Percentiles rank a stretch among this genome's conserved stretches.
These are phyloP conservation scores for Sechiopsis laciniata DNA, from an alignment of 306 rosid genomes.

Conservation along the genomic window DNA sequence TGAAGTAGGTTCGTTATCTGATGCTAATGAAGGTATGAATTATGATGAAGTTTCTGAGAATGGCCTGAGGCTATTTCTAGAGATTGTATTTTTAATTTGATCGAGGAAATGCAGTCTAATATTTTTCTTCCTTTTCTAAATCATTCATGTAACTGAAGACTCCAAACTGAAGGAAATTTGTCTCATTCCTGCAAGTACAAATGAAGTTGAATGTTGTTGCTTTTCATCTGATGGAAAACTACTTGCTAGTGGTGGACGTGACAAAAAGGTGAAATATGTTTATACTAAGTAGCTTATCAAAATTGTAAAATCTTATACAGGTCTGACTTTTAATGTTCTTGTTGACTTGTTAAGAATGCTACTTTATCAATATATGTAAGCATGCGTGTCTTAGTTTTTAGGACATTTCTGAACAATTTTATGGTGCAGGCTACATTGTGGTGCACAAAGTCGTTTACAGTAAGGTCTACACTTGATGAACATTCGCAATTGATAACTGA, in stretches of 20 bases:
- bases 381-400: background rate
- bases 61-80: background rate
- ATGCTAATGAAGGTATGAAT: conserved; percentile 45
- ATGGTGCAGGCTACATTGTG: conserved; percentile 64
- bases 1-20: conserved; percentile 34
- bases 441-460: conserved; percentile 52
- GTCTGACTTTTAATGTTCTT: background rate
- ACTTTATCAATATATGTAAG: background rate
- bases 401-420: conserved; percentile 21
- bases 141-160: conserved; percentile 34
- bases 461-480: conserved; percentile 59
- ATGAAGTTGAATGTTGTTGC: conserved; percentile 67
- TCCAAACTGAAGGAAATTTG: conserved; percentile 40
- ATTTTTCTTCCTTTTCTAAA: conserved; percentile 17
- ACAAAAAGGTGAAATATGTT: conserved; percentile 51
- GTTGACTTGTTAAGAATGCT: background rate
- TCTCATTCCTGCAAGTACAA: conserved; percentile 45
- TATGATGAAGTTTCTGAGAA: conserved; percentile 6
- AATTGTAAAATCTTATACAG: background rate
- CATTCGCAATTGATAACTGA: conserved; percentile 74
- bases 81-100: conserved; percentile 16
- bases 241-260: conserved; percentile 80
- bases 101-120: conserved; percentile 5
- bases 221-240: conserved; percentile 84
- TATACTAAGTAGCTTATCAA: conserved; percentile 12